Percentiles rank a stretch among this genome's conserved stretches.
Evolutionary conservation across 2,329 filamentous ascomycete genomes (phyloP).

Genomic region (Neobulgaria alba): DNA sequence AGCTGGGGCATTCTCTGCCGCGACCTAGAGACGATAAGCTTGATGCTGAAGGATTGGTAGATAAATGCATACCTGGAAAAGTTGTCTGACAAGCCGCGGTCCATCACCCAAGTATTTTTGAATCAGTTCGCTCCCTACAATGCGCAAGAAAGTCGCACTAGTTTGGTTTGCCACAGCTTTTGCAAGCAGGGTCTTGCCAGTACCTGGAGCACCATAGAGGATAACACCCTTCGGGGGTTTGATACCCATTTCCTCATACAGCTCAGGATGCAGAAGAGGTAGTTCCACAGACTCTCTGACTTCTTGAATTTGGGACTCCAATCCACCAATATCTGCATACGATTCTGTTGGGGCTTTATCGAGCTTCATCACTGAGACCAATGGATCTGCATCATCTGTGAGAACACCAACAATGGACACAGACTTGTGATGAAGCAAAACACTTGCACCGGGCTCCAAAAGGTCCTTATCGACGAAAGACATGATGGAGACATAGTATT

Average conservation of each 20-base stretch:
- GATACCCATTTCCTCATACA: constrained; percentile 99
- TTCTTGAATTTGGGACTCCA: constrained; percentile 94
- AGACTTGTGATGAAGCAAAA: constrained; percentile 93
- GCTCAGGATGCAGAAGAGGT: constrained; percentile 85
- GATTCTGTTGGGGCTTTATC: constrained; percentile 98
- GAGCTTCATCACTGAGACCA: constrained; percentile 98
- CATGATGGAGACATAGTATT: constrained; percentile 99
- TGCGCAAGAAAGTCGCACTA: constrained; percentile 95
- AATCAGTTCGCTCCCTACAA: constrained; percentile 93
- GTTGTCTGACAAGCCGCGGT: constrained; percentile 85
- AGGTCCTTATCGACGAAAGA: constrained; percentile 99
- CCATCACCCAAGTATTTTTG: constrained; percentile 98
- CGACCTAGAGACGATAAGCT: constrained; percentile 48
- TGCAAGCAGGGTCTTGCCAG: constrained; percentile 89
- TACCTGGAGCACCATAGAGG: constrained; percentile 92
- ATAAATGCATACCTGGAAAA: constrained; percentile 61
- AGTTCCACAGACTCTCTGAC: constrained; percentile 95
- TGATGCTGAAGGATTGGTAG: background rate
- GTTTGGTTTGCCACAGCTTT: constrained; percentile 98
- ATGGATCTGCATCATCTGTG: constrained; percentile 89
- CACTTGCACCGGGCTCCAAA: constrained; percentile 89
- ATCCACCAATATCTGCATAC: constrained; percentile 94
- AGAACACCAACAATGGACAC: constrained; percentile 96
- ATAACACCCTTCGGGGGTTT: constrained; percentile 99
- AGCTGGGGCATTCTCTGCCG: constrained; percentile 88